Base-by-base conservation (phyloP, 164 flowering plant species). In the Vitis cinerea region DNA sequence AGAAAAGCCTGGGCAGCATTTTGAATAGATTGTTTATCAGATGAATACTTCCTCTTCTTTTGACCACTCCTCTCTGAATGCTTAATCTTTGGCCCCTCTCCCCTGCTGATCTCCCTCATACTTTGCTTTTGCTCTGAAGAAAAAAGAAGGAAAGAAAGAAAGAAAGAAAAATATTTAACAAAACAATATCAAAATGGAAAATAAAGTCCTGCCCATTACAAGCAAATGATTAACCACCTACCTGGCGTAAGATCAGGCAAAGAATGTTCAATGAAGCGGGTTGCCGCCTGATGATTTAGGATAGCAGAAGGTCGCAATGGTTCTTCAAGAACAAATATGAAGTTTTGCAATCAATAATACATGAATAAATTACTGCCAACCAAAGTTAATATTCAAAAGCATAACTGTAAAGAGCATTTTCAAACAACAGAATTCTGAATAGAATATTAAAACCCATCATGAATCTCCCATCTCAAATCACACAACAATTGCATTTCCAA, bases 251-350 rank as follows among this genome's bases (percentile, higher is more conserved):
- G 95, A 80, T 91, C 93, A 64, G 99, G 97, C 74, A 95, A 79
- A 23, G 98, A 90, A 81, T 93, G 98, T 79, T 89, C 97, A 53
- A 95, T 93, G 69, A 95, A 91, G 60, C 99, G 93, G 19, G 93
- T 84, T 31, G 99, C 99, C 12, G 97, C 99, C 74, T 80, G 84
- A 69, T 74, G 64, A 74, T 95, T 95, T 56, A 95, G 77, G 53
- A 81, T 84, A 47, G 95, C 77, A 29, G 97, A 89, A 69, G 92
- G 99, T 23, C 90, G 86, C 64, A 88, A 53, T 3, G 99, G 98
- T 3, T 84, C 99, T 91, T 62, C 77, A 86, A 72, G 44, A 64
- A 80, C 23, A 78, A 78, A 71, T 29, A 14, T 62, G 73, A 71
- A 69, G 6, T 61, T 8, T 31, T 62, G 7, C n/a, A 30, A 59